Evolutionary conservation across 192 early-diverging fungal genomes (phyloP), one percentile per base, ranked within the genome.

Genomic region (Backusella tuberculispora): DNA sequence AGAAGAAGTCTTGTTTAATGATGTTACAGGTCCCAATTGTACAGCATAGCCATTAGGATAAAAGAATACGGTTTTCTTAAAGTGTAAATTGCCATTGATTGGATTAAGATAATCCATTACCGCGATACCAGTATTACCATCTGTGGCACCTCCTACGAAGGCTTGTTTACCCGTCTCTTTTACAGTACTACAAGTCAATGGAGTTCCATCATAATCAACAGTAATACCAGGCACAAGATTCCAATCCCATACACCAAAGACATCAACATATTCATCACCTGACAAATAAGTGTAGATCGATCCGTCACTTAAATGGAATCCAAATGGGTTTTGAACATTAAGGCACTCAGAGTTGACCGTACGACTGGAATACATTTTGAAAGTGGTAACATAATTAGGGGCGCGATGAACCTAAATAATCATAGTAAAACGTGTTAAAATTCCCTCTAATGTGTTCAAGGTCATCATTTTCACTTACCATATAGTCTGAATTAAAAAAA

Each of bases 291-390:
- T 79, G 41, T 72, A 79, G 8, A 79, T 69, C n/a, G 65, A 21
- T 26, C 78, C 78, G 40, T 79, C 78, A 41, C 71, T 73, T 5
- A 79, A 46, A 68, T 79, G 78, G 45, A 73, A 79, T n/a, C 78
- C 78, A 19, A 66, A 50, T 13, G 65, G 66, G 42, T 75, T 79
- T 40, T 79, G 78, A 8, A 48, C 7, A 43, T 79, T 79, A 17
- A 74, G 56, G 24, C 78, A 79, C 24, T 79, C 78, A 14, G 67
- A 66, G 29, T 75, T 75, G 17, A 47, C 64, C 10, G 72, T 79
- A 63, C 78, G 73, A 19, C 38, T 68, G 13, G 78, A 79, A 42
- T 73, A 79, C 78, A 79, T 79, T 43, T 75, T 79, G n/a, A 79
- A 46, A 42, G 78, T 68, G 13, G 74, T 45, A 8, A 79, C 48